Evolutionary conservation across 352 stramenopile species (phyloP).

Genomic region (Globisporangium cystogenes): DNA sequence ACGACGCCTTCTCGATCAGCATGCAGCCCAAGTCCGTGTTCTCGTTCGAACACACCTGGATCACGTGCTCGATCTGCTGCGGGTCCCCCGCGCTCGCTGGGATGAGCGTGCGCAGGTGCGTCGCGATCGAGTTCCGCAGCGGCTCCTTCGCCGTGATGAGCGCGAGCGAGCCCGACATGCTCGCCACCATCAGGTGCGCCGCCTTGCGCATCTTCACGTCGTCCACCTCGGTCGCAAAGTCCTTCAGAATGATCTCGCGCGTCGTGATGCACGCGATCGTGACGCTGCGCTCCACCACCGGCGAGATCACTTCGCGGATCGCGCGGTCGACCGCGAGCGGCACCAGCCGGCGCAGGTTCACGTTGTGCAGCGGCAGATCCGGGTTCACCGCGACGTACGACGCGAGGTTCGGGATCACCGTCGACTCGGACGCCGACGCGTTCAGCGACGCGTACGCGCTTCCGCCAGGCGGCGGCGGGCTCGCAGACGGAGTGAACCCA

Average conservation of each 20-base stretch:
- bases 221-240: constrained; percentile 97
- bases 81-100: constrained; percentile 78
- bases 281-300: constrained; percentile 97
- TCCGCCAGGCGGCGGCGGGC: constrained; percentile 32
- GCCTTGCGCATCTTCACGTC: constrained; percentile 97
- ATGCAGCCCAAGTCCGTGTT: constrained; percentile 99
- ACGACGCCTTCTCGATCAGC: constrained; percentile 99
- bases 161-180: constrained; percentile 96
- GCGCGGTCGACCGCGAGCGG: constrained; percentile 96
- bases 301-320: constrained; percentile 98
- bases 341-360: constrained; percentile 95
- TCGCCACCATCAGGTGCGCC: constrained; percentile 97
- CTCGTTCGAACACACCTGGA: constrained; percentile 96
- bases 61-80: constrained; percentile 95
- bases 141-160: constrained; percentile 98
- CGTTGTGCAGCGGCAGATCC: constrained; percentile 90
- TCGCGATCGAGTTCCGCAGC: constrained; percentile 96
- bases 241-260: constrained; percentile 97
- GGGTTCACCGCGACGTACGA: constrained; percentile 98
- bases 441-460: constrained; percentile 25
- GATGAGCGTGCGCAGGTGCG: constrained; percentile 93
- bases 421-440: constrained; percentile 81
- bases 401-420: constrained; percentile 97
- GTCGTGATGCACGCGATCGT: constrained; percentile 99
- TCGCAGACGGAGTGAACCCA: constrained; percentile 46